Evolutionary conservation across 495 filamentous ascomycete species (phyloP), one percentile per base, ranked within the genome.

Genomic region (Penicillium daleae): DNA sequence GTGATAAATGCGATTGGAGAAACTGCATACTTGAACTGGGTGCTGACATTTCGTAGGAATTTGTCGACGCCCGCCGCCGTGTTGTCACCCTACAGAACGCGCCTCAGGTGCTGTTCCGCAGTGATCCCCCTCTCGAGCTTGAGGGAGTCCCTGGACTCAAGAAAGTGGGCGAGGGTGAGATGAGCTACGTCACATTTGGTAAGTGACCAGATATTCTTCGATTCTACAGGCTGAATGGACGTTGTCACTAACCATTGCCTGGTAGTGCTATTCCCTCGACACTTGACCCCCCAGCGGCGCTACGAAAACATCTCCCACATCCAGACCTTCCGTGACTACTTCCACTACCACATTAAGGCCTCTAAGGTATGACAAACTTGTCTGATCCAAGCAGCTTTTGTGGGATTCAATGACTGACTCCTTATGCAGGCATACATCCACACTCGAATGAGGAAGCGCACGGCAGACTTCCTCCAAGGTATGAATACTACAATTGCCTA

Each of bases 271-370:
- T 99, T 98, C 82, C 95, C 95, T 27, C 86, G 95, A 61, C 95
- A 99, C 74, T 82, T 99, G 59, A 96, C 93, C 5, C 86, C 85
- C 3, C 92, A 97, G 76, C 86, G 92, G 69, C 88, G 95, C 77
- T 89, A 91, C 50, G 94, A 97, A 61, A 94, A 92, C 73, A 98
- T 99, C 68, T 97, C 92, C 39, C 95, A 99, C 71, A 97, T 99
- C 67, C 96, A 99, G 78, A 99, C 94, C 19, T 99, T 99, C 90
- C 91, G 95, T 61, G 96, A 98, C 70, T 98, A 99, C 76, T 99
- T 99, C 84, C 95, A 99, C 75, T 99, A 99, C 75, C 95, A 99
- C 78, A 99, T 99, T 81, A 99, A 99, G 79, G 95, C 95, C 29
- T 96, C 94, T 50, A 98, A 97, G 82, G 89, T 90, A 79, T 22